Percentiles rank a stretch among this genome's conserved stretches.
Evolutionary conservation across 2,329 filamentous ascomycete species (phyloP).

Genomic region (Diaporthe eres): DNA sequence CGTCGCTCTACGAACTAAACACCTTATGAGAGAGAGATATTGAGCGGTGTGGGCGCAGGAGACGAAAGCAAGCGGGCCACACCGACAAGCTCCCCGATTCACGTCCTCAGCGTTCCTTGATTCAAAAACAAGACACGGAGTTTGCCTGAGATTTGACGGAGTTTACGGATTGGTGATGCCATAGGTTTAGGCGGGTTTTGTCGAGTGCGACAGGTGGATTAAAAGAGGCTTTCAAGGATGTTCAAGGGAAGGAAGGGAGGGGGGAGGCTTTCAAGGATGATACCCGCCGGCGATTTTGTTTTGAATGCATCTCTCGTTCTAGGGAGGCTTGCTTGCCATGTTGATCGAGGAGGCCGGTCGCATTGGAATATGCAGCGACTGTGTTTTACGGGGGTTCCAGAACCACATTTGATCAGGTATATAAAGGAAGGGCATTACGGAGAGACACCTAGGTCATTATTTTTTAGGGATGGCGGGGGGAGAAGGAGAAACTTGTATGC

Average conservation of each 20-base stretch:
- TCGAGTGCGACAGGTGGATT: slow-evolving; percentile 16
- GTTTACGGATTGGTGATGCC: slow-evolving; percentile 27
- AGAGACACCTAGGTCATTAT: not conserved
- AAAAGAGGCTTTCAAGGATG: slow-evolving; percentile 40
- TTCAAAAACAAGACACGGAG: slow-evolving; percentile 17
- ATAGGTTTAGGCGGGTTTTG: slow-evolving; percentile 7
- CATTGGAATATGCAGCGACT: slow-evolving; percentile 18
- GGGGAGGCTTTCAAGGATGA: slow-evolving; percentile 40
- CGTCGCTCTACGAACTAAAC: slow-evolving; percentile 59
- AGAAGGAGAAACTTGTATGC: not conserved
- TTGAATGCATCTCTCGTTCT: slow-evolving; percentile 32
- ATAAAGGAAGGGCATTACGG: slow-evolving; percentile 23
- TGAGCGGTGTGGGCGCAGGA: not conserved
- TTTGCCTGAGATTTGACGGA: slow-evolving; percentile 32
- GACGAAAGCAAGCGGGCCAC: not conserved
- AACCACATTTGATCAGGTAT: slow-evolving; percentile 4
- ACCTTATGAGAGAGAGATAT: not conserved
- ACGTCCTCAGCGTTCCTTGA: slow-evolving; percentile 18
- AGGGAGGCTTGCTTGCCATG: not conserved
- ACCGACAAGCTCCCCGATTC: not conserved
- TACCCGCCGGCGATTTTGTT: slow-evolving; percentile 41
- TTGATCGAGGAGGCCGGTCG: slow-evolving; percentile 5
- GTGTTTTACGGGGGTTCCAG: not conserved
- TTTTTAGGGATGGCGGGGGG: not conserved
- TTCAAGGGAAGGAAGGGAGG: slow-evolving; percentile 9